Conservation (phyloP, 441 rosid species). For the Gossypium gossypioides region DNA sequence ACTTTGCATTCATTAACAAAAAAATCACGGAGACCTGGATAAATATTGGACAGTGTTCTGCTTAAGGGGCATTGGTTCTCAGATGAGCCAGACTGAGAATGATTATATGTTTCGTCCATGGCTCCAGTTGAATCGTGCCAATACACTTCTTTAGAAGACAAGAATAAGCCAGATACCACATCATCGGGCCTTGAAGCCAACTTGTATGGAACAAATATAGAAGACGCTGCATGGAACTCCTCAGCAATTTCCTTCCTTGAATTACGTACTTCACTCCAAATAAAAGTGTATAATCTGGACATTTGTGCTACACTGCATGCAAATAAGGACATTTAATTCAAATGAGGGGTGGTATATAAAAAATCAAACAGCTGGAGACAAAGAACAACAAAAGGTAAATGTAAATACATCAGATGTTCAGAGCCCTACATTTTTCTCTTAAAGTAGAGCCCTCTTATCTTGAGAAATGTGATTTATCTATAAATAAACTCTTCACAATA, state of each 20-base stretch:
- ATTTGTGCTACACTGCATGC: constrained; percentile 63
- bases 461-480: not conserved
- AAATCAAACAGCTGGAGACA: not conserved
- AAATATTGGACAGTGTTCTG: constrained; percentile 56
- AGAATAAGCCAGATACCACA: constrained; percentile 55
- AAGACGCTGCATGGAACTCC: constrained; percentile 40
- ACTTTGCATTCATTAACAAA: constrained; percentile 71
- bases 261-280: constrained; percentile 59
- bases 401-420: not conserved
- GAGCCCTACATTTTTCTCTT: not conserved
- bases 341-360: not conserved
- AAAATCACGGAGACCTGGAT: constrained; percentile 74
- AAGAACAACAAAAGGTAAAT: not conserved
- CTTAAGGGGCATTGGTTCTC: constrained; percentile 24
- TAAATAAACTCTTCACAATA: not conserved
- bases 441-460: not conserved
- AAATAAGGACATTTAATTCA: constrained; percentile 13
- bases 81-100: constrained; percentile 26
- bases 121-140: constrained; percentile 83
- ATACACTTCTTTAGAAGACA: constrained; percentile 56
- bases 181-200: constrained; percentile 41
- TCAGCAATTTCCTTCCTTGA: constrained; percentile 39
- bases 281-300: constrained; percentile 60
- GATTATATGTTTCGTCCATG: constrained; percentile 38
- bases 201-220: constrained; percentile 62